phyloP scores from a whole-genome alignment of 768 basidiomycete genomes.

The Lactarius sanguifluus region DNA sequence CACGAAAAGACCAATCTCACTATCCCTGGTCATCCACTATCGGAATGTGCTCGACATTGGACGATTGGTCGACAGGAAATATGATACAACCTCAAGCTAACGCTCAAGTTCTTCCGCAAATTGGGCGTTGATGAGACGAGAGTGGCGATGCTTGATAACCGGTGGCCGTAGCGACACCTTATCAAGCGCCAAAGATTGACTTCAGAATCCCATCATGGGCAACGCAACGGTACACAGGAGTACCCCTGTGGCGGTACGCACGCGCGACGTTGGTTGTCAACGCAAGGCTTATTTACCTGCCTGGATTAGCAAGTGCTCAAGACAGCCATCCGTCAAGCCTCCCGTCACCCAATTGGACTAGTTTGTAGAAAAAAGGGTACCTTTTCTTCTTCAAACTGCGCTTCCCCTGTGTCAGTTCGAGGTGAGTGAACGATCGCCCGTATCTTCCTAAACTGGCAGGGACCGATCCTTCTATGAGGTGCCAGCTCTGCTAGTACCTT shows the following conservation, averaged over 20 bases:
- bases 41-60: conserved; percentile 54
- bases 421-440: too few species aligned
- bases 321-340: neutral
- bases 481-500: neutral
- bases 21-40: conserved; percentile 40
- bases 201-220: too few species aligned
- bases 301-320: neutral
- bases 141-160: conserved; percentile 48
- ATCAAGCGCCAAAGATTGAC: neutral
- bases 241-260: neutral
- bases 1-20: neutral
- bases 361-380: neutral
- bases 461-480: neutral
- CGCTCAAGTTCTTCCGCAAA: conserved; percentile 55
- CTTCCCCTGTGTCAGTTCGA: neutral
- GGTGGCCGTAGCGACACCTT: conserved; percentile 38
- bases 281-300: neutral
- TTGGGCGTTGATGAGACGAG: conserved; percentile 60
- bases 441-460: neutral
- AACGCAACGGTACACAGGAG: neutral
- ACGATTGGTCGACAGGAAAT: conserved; percentile 27
- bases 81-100: conserved; percentile 38
- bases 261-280: neutral
- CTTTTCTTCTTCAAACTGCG: neutral
- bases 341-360: neutral